These are phyloP conservation scores for Cruciata laevipes DNA, from an alignment of 257 asterid genomes.

Conservation along the genomic window DNA sequence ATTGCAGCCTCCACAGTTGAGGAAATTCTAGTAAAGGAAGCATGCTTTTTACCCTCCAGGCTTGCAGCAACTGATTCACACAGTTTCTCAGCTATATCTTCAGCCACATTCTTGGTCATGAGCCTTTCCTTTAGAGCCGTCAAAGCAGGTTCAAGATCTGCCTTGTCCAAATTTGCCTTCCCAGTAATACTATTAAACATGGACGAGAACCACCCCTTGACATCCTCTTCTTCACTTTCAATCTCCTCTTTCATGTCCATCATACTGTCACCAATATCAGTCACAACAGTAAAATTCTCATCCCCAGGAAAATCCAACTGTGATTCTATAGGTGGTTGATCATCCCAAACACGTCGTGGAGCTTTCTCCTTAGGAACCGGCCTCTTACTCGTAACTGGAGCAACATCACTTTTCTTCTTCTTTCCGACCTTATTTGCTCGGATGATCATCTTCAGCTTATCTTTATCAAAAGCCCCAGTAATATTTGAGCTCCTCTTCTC, in stretches of 20 bases:
- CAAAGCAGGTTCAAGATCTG: slow-evolving; percentile 85
- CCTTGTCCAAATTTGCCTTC: slow-evolving; percentile 81
- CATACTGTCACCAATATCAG: slow-evolving; percentile 80
- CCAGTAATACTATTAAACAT: slow-evolving; percentile 92
- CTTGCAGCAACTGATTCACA: slow-evolving; percentile 97
- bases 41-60: slow-evolving; percentile 86
- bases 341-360: slow-evolving; percentile 82
- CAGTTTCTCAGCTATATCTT: slow-evolving; percentile 95
- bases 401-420: slow-evolving; percentile 63
- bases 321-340: slow-evolving; percentile 45
- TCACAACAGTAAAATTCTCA: slow-evolving; percentile 43
- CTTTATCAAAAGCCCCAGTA: slow-evolving; percentile 78
- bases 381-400: slow-evolving; percentile 31
- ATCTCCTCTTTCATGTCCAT: slow-evolving; percentile 95
- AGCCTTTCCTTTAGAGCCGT: slow-evolving; percentile 97
- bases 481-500: slow-evolving; percentile 56
- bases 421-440: slow-evolving; percentile 61
- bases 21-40: slow-evolving; percentile 85
- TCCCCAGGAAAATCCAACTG: slow-evolving; percentile 84
- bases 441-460: slow-evolving; percentile 73
- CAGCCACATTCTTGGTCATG: slow-evolving; percentile 99
- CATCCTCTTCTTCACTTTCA: slow-evolving; percentile 59
- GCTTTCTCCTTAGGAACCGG: slow-evolving; percentile 66
- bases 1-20: slow-evolving; percentile 93
- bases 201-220: slow-evolving; percentile 91